phyloP scores from a whole-genome alignment of 2,329 filamentous ascomycete species.

The Zymoseptoria crescenta region DNA sequence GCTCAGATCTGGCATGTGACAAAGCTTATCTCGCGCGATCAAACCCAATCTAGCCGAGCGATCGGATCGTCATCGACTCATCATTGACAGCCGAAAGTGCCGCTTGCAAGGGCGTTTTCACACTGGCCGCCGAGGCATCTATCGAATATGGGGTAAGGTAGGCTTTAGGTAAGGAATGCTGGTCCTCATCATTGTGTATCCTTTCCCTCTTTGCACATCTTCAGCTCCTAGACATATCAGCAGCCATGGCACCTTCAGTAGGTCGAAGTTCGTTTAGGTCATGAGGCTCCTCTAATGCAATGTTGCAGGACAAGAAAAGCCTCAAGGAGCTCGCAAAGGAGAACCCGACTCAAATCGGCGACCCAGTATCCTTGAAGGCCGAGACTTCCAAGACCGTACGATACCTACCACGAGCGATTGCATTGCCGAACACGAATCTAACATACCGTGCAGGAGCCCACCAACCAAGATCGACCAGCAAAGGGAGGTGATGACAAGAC shows the following conservation, averaged over 20 bases:
- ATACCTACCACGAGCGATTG: neutral
- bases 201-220: neutral
- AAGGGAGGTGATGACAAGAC: slow-evolving; percentile 7
- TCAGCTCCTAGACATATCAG: neutral
- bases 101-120: neutral
- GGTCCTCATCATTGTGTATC: neutral
- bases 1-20: neutral
- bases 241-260: slow-evolving; percentile 8
- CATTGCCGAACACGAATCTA: neutral
- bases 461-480: slow-evolving; percentile 11
- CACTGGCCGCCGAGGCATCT: neutral
- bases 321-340: slow-evolving; percentile 20
- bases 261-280: neutral
- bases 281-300: neutral
- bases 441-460: slow-evolving; percentile 5
- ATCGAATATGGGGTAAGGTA: neutral
- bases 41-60: neutral
- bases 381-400: slow-evolving; percentile 26
- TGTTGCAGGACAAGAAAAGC: slow-evolving; percentile 9
- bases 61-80: slow-evolving; percentile 1
- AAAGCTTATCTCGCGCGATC: neutral
- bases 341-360: slow-evolving; percentile 28
- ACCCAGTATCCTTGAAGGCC: slow-evolving; percentile 31
- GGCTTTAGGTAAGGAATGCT: neutral
- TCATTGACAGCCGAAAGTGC: neutral